Percentiles rank a stretch among this genome's conserved stretches.
Conservation (phyloP, 1,284 basidiomycete genomes). For the Bjerkandera adusta region DNA sequence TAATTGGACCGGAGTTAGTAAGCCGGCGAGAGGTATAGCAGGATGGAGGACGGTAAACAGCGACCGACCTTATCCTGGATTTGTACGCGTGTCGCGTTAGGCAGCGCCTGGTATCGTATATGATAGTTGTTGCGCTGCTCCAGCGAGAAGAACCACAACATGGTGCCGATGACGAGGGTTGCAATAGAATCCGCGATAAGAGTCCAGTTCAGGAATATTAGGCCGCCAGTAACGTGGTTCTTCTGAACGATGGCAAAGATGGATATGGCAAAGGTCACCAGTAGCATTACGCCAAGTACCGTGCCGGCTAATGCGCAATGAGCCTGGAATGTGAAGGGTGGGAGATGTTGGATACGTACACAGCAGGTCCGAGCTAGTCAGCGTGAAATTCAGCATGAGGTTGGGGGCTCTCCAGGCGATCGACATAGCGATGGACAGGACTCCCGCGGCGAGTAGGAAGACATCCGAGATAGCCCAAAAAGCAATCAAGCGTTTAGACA, state of each 20-base stretch:
- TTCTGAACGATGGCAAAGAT: conserved; percentile 67
- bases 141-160: conserved; percentile 79
- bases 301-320: conserved; percentile 54
- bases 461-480: conserved; percentile 72
- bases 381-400: conserved; percentile 67
- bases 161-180: conserved; percentile 61
- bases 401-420: conserved; percentile 66
- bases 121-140: conserved; percentile 67
- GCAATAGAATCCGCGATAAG: conserved; percentile 61
- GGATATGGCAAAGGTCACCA: conserved; percentile 69
- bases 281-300: conserved; percentile 63
- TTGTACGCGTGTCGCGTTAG: conserved; percentile 44
- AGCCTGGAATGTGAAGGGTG: conserved; percentile 2
- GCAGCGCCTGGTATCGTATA: conserved; percentile 47
- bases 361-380: conserved; percentile 55
- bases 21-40: neutral
- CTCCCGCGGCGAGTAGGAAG: conserved; percentile 66
- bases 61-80: conserved; percentile 70
- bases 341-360: conserved; percentile 41
- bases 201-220: conserved; percentile 72
- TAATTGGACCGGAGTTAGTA: conserved; percentile 1
- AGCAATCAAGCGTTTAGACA: conserved; percentile 65
- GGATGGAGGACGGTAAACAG: neutral
- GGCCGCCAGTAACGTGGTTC: conserved; percentile 62
- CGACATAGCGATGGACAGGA: conserved; percentile 62